A percentile compares a stretch with the other conserved stretches of the same genome.
Evolutionary conservation across 495 filamentous ascomycete genomes (phyloP).

Genomic region (Lepraria neglecta): DNA sequence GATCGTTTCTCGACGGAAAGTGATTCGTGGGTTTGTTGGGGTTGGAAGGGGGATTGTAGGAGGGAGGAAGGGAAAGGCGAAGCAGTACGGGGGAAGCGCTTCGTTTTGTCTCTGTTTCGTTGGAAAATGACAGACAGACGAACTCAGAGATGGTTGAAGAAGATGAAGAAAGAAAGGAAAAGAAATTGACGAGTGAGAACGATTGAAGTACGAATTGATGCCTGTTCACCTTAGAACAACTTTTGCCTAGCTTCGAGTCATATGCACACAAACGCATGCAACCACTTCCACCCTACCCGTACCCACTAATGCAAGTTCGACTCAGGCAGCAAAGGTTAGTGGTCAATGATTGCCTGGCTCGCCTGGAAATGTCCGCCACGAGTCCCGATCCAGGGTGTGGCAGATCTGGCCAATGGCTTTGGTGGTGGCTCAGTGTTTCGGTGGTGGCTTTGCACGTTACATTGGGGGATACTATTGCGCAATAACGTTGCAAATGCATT

Average conservation of each 20-base stretch:
- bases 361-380: not conserved
- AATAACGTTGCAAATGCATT: not conserved
- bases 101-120: not conserved
- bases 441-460: constrained; percentile 6
- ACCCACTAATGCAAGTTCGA: not conserved
- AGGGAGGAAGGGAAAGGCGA: not conserved
- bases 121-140: not conserved
- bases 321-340: not conserved
- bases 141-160: not conserved
- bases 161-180: not conserved
- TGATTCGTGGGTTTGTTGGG: constrained; percentile 7
- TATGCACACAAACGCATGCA: not conserved
- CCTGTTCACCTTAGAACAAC: not conserved
- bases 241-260: not conserved
- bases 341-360: too few species aligned
- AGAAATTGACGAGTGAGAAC: not conserved
- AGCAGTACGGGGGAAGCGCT: not conserved
- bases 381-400: not conserved
- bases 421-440: not conserved
- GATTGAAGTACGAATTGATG: constrained; percentile 6
- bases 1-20: not conserved
- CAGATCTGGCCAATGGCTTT: not conserved
- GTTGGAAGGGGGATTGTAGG: not conserved
- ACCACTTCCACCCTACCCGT: too few species aligned
- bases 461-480: not conserved